A percentile compares a stretch with the other conserved stretches of the same genome.
Evolutionary conservation across 2,329 filamentous ascomycete genomes (phyloP).

Genomic region (Aspergillus sp.): DNA sequence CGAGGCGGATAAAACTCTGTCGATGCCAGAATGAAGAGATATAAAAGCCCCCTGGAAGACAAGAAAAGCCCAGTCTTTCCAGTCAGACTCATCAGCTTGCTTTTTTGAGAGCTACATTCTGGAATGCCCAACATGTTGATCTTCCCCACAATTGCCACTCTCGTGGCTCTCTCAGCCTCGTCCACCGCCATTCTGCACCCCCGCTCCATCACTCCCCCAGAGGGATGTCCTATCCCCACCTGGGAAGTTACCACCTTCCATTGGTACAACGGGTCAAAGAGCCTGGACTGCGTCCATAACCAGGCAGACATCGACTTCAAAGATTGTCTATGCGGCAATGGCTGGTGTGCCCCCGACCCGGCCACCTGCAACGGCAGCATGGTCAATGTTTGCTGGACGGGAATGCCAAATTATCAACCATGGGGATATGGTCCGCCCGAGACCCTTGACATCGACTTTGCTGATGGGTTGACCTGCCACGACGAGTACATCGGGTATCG

Average conservation of each 20-base stretch:
- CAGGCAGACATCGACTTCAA: conserved; percentile 24
- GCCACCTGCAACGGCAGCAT: conserved; percentile 27
- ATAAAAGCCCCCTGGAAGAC: background rate
- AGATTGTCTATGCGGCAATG: conserved; percentile 25
- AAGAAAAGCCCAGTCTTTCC: background rate
- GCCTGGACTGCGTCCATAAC: conserved; percentile 24
- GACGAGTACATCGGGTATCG: conserved; percentile 34
- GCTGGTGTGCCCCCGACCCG: conserved; percentile 27
- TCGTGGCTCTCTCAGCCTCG: conserved; percentile 8
- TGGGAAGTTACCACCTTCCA: conserved; percentile 28
- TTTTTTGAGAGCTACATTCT: too few relatives aligned
- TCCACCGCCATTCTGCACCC: conserved; percentile 8
- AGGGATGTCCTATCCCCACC: conserved; percentile 30
- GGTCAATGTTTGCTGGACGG: conserved; percentile 30
- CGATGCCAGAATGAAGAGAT: too few relatives aligned
- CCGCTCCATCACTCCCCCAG: conserved; percentile 27
- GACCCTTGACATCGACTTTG: conserved; percentile 29
- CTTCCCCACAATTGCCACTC: conserved; percentile 11
- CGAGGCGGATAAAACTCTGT: background rate
- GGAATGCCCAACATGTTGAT: conserved; percentile 12
- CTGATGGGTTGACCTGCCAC: conserved; percentile 27
- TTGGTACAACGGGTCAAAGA: conserved; percentile 22
- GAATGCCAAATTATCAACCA: conserved; percentile 34
- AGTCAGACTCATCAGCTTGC: too few relatives aligned
- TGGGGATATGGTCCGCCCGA: conserved; percentile 31